Base-by-base conservation (phyloP, 1,284 basidiomycete species). In the Coniophora puteana region DNA sequence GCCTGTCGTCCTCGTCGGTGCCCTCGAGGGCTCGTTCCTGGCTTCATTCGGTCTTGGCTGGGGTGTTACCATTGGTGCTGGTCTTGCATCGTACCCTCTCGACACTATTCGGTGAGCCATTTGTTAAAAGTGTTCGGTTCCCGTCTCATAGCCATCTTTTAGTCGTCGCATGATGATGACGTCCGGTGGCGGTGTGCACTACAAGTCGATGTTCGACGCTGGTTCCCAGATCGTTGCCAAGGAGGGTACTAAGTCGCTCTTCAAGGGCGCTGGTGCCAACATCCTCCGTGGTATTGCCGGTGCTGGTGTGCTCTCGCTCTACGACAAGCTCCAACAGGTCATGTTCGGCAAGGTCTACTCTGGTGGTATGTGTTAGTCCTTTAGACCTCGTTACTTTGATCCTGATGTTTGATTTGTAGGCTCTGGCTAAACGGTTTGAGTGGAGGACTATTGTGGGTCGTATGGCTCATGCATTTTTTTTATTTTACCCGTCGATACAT, bases 141-240 rank as follows among this genome's bases (percentile, higher is more conserved):
- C 8, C 11, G 10, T 5, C 33, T 29, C 14, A 41, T 62, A 21
- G 25, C 25, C 14, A 17, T 14, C 13, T 42, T n/a, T 5, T 40
- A 86, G 90, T 85, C 89, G 90, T 84, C 89, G 89, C 53, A 92
- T 92, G 89, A 92, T 93, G 89, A 92, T 92, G 89, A 93, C 89
- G 28, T 92, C 89, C 21, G 89, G 88, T 51, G 81, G 79, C 54
- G 76, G 77, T 57, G 78, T 82, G 44, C 87, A 93, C 77, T 93
- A 93, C 80, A 91, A 91, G 76, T 88, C 83, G 49, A 91, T 90
- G 88, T 91, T 89, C 67, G 87, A 90, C 54, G 84, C 86, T 61
- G 85, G 77, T 37, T 76, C 85, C 16, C 85, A 80, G 72, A 91
- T 94, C 61, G 64, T 95, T 56, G 80, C 83, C 62, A 92, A 92